Base-by-base conservation (phyloP, 208 protist species). In the Trypanosoma scelopori region DNA sequence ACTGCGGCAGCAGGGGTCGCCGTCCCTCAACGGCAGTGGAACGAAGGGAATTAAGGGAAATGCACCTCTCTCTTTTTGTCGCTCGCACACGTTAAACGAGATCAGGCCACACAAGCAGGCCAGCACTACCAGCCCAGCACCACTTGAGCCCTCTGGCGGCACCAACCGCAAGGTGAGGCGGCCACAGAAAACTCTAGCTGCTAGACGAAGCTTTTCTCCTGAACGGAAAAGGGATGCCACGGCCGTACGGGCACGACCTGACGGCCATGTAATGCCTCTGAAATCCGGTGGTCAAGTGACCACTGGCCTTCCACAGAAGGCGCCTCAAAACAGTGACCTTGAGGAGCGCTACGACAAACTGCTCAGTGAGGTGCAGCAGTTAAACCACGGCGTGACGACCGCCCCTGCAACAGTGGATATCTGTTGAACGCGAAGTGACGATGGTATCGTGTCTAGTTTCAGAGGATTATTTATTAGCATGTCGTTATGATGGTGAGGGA, bases 321-420 rank as follows among this genome's bases (percentile, higher is more conserved):
- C 5, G 6, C 22, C 47, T 7, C 2, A 63, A 13, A 52, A 56
- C 28, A 32, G 22, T n/a, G 55, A 70, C 28, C 55, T 70, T 11
- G 55, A 30, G 30, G 55, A 55, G 27, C 41, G 65, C n/a, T 70
- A 53, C 25, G 48, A 49, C 1, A 61, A 55, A 42, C 37, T 70
- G 28, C 55, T 61, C 5, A 63, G 18, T 25, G 55, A 70, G 22
- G 48, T 70, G 32, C 25, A 28, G 35, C 53, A 70, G 47, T 70
- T 41, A 55, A 3, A 63, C 15, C 5, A 57, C 41, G 55, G 32
- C 4, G 7, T 11, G 28, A 25, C 27, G 23, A 43, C 32, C 5
- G 4, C 51, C 30, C 48, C 37, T 6, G 50, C 51, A 20, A 1
- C 49, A 39, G 20, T n/a, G 28, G 16, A 20, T 12, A 55, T n/a